Conservation (phyloP, 208 protist genomes). For the Acanthamoeba royreba region DNA sequence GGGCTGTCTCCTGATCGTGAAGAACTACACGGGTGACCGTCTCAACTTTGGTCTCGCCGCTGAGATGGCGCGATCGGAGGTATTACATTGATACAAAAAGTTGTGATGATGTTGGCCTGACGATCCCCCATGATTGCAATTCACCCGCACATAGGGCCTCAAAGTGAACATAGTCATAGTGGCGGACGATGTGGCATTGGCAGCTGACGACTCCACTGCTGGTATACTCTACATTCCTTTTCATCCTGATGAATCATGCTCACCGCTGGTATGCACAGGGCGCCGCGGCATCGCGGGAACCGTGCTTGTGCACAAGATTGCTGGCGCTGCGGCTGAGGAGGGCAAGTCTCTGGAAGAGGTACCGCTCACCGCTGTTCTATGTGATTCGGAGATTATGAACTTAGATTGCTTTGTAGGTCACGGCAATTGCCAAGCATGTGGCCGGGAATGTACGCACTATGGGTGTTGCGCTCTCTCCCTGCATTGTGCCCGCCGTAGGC, state of each 20-base stretch:
- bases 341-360: constrained; percentile 70
- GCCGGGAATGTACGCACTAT: constrained; percentile 76
- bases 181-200: neutral
- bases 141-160: neutral
- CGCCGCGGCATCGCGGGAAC: constrained; percentile 85
- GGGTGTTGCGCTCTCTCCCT: constrained; percentile 81
- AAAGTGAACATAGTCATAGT: constrained; percentile 33
- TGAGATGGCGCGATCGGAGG: constrained; percentile 52
- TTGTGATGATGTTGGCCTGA: neutral
- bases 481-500: constrained; percentile 76
- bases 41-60: constrained; percentile 87
- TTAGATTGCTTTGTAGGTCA: constrained; percentile 60
- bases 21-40: constrained; percentile 89
- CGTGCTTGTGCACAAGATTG: constrained; percentile 85
- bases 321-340: constrained; percentile 78
- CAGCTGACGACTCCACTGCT: neutral
- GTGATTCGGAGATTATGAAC: neutral
- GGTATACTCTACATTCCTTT: neutral
- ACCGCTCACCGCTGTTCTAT: neutral
- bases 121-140: neutral
- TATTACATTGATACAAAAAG: neutral
- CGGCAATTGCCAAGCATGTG: constrained; percentile 70
- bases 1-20: constrained; percentile 84
- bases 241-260: too few species aligned
- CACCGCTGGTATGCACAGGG: neutral